phyloP scores from a whole-genome alignment of 2,329 filamentous ascomycete species.

The Ciborinia camelliae region DNA sequence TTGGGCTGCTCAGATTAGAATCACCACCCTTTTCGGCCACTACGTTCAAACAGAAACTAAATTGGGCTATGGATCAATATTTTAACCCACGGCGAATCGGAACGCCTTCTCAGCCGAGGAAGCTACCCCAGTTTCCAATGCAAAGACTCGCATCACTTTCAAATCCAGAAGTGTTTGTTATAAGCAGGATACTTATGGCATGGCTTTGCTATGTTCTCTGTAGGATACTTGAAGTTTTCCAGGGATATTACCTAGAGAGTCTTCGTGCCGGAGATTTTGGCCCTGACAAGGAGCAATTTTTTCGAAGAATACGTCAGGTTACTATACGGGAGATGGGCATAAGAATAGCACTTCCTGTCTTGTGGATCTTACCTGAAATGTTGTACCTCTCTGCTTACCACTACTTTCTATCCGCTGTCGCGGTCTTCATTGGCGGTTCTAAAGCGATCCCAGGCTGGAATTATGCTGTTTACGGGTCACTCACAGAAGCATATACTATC shows the following conservation, averaged over 20 bases:
- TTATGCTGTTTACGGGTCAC: not conserved
- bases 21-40: not conserved
- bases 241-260: not conserved
- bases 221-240: not conserved
- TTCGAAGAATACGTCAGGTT: not conserved
- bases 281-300: constrained; percentile 1
- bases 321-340: not conserved
- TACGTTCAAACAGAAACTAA: not conserved
- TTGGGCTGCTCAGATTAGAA: not conserved
- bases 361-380: not conserved
- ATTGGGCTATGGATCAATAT: not conserved
- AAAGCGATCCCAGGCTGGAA: constrained; percentile 9
- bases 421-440: not conserved
- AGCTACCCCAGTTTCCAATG: constrained; percentile 7
- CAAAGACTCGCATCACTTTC: not conserved
- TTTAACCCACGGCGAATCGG: not conserved
- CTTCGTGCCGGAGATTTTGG: not conserved
- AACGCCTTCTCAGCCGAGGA: not conserved
- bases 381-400: not conserved
- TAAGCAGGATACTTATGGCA: constrained; percentile 2
- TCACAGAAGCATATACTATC: constrained; percentile 7
- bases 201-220: constrained; percentile 10
- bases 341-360: not conserved
- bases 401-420: not conserved
- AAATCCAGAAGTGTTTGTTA: not conserved